Base-by-base conservation (phyloP, 2,329 filamentous ascomycete species). In the Fusarium algeriense region DNA sequence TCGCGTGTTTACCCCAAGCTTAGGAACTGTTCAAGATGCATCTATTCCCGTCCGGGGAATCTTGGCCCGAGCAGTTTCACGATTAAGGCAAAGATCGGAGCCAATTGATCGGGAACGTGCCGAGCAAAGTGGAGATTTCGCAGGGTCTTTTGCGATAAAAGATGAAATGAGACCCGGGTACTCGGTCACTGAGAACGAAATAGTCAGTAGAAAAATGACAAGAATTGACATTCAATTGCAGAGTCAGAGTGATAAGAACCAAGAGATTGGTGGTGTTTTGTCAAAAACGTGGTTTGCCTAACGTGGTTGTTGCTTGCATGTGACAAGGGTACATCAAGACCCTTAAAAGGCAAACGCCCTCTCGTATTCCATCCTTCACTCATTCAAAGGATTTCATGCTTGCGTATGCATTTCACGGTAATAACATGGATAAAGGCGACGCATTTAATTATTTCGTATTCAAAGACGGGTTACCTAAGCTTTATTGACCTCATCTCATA, bases 61-160 rank as follows among this genome's bases (percentile, higher is more conserved):
- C 56, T 70, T 67, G 66, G 69, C 64, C 69, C 69, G 61, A 73
- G 46, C 34, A 19, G 30, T 30, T 11, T 23, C 19, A 44, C 38
- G 23, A 45, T 35, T 32, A 26, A 48, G 59, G 53, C 45, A 67
- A 55, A 52, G 60, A 67, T 65, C 63, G 66, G 59, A 71, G 74
- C 78, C 78, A 79, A 79, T 80, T 56, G 70, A 77, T 73, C 56
- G 59, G 60, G 56, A 78, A 78, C 74, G 73, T 78, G 77, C 56
- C 37, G 61, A 10, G 40, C 13, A 56, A 12, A 50, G 70, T 73
- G 70, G 70, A 30, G 67, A 57, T 10, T 9, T 15, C 35, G 30
- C 53, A 70, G 53, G 68, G 49, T 55, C 44, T 52, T 43, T 12
- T 12, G 20, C 19, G 6, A 7, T 52, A 23, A 26, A 34, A 19